Evolutionary conservation across 192 early-diverging fungal species (phyloP), one percentile per base, ranked within the genome.

Genomic region (Coemansia sp.): DNA sequence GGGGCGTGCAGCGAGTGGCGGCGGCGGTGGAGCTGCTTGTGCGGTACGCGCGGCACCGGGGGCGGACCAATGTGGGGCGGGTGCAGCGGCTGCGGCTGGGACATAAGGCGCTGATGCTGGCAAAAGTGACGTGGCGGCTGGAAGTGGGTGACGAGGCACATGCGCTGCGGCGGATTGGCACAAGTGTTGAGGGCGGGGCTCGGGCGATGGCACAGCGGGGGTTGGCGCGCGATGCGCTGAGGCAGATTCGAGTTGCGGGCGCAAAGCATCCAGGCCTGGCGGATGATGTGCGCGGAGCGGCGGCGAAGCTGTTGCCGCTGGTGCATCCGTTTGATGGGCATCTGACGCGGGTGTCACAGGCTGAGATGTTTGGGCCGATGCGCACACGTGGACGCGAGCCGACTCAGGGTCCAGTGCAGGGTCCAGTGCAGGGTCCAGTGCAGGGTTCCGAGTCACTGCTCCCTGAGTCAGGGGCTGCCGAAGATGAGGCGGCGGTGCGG

Each of bases 321-420:
- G 70, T 79, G 29, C 76, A 79, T 49, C 76, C 76, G 37, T 79
- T 79, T 38, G 76, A 79, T 54, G 76, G 76, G 11, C 76, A 79
- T 45, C 43, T 69, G 24, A 79, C 76, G 19, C 70, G 76, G 14
- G 60, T 63, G 0, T 17, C 67, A 7, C 76, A 69, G 57, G 27
- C 62, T 10, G 59, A 37, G 6, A 60, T 62, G 8, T 78, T 78
- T 38, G 75, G 75, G 14, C 75, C 75, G 17, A 68, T 78, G 12
- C 60, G 65, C 35, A 50, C 21, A 39, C 53, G 41, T 11, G 41
- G 41, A 3, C 41, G 41, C 41, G 41, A 43, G 41, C 12, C 41
- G 29, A 32, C 29, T 32, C 29, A 32, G 29, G 29, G 29, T 32
- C 29, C 6, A 7, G 5, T 0, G 0, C 29, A 32, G 0, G 29